These are phyloP conservation scores for Lentinula aciculospora DNA, from an alignment of 768 basidiomycete species.

Conservation along the genomic window DNA sequence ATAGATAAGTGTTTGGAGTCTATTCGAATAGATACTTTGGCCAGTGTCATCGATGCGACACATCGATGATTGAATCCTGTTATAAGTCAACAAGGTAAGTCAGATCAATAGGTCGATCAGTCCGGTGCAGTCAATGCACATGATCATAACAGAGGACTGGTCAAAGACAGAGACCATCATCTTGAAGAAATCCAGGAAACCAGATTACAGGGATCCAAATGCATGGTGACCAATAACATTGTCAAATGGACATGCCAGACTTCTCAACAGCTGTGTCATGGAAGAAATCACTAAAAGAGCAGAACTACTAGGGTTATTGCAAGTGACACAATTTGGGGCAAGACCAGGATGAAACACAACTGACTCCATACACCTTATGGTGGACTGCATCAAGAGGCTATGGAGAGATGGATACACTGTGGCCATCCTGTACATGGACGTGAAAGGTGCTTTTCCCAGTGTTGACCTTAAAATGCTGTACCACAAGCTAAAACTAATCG, in stretches of 20 bases:
- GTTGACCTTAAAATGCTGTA: constrained; percentile 11
- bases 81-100: too few relatives aligned
- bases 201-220: constrained; percentile 23
- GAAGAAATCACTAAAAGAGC: neutral
- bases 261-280: neutral
- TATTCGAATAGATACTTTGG: too few relatives aligned
- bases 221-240: constrained; percentile 30
- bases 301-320: constrained; percentile 17
- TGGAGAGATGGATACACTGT: constrained; percentile 18
- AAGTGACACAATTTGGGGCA: constrained; percentile 21
- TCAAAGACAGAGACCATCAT: constrained; percentile 21
- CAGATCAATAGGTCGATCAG: too few relatives aligned
- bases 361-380: constrained; percentile 22
- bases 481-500: constrained; percentile 16
- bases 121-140: too few relatives aligned
- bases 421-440: constrained; percentile 22
- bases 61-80: too few relatives aligned
- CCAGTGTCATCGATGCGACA: too few relatives aligned
- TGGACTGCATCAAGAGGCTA: constrained; percentile 14
- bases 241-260: constrained; percentile 6
- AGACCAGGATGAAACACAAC: constrained; percentile 22
- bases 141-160: constrained; percentile 23
- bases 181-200: constrained; percentile 25
- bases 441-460: constrained; percentile 23
- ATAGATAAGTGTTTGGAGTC: too few relatives aligned